These are phyloP conservation scores for Sordariomycetes sp. DNA, from an alignment of 2,329 filamentous ascomycete genomes.

Conservation along the genomic window DNA sequence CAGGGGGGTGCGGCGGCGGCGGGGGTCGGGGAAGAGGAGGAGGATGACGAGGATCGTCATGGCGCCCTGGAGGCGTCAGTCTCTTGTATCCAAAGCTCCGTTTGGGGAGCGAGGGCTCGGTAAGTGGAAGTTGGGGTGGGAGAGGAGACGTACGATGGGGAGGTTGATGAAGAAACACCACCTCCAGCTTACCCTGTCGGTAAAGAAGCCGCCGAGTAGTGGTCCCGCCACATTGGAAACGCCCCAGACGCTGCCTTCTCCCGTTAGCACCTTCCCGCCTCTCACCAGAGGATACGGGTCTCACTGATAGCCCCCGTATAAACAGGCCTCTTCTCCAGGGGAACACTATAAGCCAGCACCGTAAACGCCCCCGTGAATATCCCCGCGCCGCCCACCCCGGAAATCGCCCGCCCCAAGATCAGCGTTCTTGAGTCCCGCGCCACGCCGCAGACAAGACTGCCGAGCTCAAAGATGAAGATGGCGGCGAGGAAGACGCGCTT, in stretches of 20 bases:
- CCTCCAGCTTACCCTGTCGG: conserved; percentile 20
- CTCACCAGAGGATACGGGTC: conserved; percentile 1
- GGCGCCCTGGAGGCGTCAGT: conserved; percentile 7
- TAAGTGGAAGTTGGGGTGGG: too few relatives aligned
- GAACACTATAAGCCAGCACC: conserved; percentile 25
- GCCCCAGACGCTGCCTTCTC: conserved; percentile 25
- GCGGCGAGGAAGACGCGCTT: conserved; percentile 24
- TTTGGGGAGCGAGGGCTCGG: not conserved
- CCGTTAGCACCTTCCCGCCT: not conserved
- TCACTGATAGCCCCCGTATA: conserved; percentile 17
- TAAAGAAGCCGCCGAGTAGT: conserved; percentile 20
- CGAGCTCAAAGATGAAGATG: conserved; percentile 27
- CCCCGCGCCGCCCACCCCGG: conserved; percentile 26
- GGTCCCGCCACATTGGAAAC: conserved; percentile 24
- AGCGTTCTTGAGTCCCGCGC: conserved; percentile 12
- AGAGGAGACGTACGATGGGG: conserved; percentile 13
- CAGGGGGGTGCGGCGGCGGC: not conserved
- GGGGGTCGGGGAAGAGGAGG: conserved; percentile 12
- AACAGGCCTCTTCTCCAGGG: conserved; percentile 17
- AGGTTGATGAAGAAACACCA: conserved; percentile 28
- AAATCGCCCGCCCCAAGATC: conserved; percentile 20
- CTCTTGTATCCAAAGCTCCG: not conserved
- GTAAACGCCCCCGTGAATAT: conserved; percentile 29
- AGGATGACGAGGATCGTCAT: conserved; percentile 18
- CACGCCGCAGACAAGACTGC: conserved; percentile 24